Conservation (phyloP, 2,329 filamentous ascomycete genomes). For the Penicillium sp. region DNA sequence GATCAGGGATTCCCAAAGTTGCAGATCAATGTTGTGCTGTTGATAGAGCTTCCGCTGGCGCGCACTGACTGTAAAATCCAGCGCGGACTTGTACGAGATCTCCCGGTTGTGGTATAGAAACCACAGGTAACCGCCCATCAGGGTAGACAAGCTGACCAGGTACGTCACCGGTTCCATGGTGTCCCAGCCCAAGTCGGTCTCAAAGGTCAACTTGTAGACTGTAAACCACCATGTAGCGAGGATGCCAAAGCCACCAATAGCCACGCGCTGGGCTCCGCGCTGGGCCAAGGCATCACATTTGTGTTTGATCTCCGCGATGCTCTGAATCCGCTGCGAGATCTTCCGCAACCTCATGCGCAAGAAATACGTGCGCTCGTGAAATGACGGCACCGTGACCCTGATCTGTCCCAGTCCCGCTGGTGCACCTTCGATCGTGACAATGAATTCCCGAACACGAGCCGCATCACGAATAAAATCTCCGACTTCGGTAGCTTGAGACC, state of each 20-base stretch:
- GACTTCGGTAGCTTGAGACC: constrained; percentile 86
- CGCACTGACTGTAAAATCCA: constrained; percentile 81
- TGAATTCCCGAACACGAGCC: constrained; percentile 79
- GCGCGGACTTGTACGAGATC: constrained; percentile 80
- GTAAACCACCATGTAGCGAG: constrained; percentile 78
- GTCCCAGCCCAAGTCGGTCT: constrained; percentile 83
- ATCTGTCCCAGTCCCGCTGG: constrained; percentile 64
- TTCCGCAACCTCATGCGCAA: constrained; percentile 75
- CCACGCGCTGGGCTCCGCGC: constrained; percentile 73
- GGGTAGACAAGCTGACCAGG: constrained; percentile 78
- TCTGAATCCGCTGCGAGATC: constrained; percentile 67
- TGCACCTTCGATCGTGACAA: constrained; percentile 76
- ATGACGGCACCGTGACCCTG: constrained; percentile 78
- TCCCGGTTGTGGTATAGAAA: constrained; percentile 91
- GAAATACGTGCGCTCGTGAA: constrained; percentile 88
- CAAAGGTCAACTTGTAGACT: constrained; percentile 70
- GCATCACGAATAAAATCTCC: constrained; percentile 94
- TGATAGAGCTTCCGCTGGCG: constrained; percentile 78
- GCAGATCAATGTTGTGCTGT: constrained; percentile 71
- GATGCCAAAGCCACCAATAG: constrained; percentile 74
- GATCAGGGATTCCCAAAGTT: constrained; percentile 75
- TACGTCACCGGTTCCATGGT: constrained; percentile 90
- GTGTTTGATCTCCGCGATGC: constrained; percentile 72
- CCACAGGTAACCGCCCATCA: constrained; percentile 91
- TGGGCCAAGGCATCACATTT: constrained; percentile 81